These are phyloP conservation scores for Biscogniauxia sp. DNA, from an alignment of 2,329 filamentous ascomycete species.

Conservation along the genomic window DNA sequence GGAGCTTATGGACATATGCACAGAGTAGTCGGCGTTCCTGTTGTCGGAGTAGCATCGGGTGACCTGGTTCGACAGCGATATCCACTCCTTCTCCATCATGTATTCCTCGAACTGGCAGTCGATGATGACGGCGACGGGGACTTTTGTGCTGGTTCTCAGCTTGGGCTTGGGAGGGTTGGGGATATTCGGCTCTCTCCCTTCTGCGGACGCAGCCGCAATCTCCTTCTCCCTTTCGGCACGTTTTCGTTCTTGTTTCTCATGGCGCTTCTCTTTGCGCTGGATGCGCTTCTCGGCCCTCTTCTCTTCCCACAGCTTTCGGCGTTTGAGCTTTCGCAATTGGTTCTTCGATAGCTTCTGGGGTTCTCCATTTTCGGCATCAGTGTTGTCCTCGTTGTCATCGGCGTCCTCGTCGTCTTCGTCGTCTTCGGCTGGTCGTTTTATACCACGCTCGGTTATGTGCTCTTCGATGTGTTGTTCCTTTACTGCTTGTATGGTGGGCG, in stretches of 20 bases:
- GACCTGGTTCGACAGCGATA: slow-evolving; percentile 79
- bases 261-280: slow-evolving; percentile 57
- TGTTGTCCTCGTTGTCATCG: slow-evolving; percentile 59
- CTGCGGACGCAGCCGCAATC: slow-evolving; percentile 42
- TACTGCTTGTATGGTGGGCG: slow-evolving; percentile 8
- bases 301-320: slow-evolving; percentile 73
- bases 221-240: slow-evolving; percentile 49
- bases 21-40: slow-evolving; percentile 61
- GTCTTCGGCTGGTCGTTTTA: slow-evolving; percentile 42
- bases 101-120: slow-evolving; percentile 91
- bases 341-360: slow-evolving; percentile 70
- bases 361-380: slow-evolving; percentile 55
- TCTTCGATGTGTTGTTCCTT: slow-evolving; percentile 6
- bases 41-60: slow-evolving; percentile 91
- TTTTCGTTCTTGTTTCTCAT: slow-evolving; percentile 46
- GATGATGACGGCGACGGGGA: slow-evolving; percentile 78
- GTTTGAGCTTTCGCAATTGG: slow-evolving; percentile 75
- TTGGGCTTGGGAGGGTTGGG: slow-evolving; percentile 35
- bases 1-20: slow-evolving; percentile 73
- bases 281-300: slow-evolving; percentile 59
- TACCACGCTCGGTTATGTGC: slow-evolving; percentile 8
- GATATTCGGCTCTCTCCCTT: slow-evolving; percentile 42
- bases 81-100: slow-evolving; percentile 83
- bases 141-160: slow-evolving; percentile 37
- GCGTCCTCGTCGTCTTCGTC: slow-evolving; percentile 54